Evolutionary conservation across 495 filamentous ascomycete genomes (phyloP).

Genomic region (Tuber calosporum): DNA sequence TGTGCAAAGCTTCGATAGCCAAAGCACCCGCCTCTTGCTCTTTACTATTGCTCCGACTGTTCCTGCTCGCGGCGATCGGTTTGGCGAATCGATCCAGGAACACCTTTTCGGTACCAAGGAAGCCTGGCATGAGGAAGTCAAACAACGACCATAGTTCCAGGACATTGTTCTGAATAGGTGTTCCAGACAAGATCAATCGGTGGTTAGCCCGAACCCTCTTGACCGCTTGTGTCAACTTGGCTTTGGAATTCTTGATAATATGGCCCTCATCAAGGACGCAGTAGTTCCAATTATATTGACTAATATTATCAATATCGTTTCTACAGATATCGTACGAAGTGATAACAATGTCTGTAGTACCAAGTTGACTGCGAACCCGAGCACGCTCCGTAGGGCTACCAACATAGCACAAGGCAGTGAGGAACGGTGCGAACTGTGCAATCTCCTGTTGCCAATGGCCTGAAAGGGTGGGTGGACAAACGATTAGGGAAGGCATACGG

Average conservation of each 20-base stretch:
- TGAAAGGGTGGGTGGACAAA: slow-evolving; percentile 94
- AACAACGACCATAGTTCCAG: slow-evolving; percentile 98
- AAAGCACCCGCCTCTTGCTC: slow-evolving; percentile 95
- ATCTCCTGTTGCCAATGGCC: slow-evolving; percentile 99
- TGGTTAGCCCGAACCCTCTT: slow-evolving; percentile 85
- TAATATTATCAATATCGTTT: slow-evolving; percentile 82
- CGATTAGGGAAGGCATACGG: slow-evolving; percentile 80
- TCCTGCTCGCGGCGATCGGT: slow-evolving; percentile 88
- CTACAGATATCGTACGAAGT: slow-evolving; percentile 96
- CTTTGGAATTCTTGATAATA: slow-evolving; percentile 95
- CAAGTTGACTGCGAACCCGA: slow-evolving; percentile 58
- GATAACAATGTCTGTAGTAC: slow-evolving; percentile 79
- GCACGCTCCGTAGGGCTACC: slow-evolving; percentile 74
- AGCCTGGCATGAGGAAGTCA: slow-evolving; percentile 98
- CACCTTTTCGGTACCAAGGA: slow-evolving; percentile 96
- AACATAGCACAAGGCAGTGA: slow-evolving; percentile 79
- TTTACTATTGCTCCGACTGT: slow-evolving; percentile 93
- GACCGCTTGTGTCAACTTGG: slow-evolving; percentile 84
- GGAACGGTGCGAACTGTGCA: slow-evolving; percentile 86
- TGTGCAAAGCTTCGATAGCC: slow-evolving; percentile 93
- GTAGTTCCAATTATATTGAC: slow-evolving; percentile 87
- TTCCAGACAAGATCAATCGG: slow-evolving; percentile 90
- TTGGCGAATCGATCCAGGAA: slow-evolving; percentile 97
- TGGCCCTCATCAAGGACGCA: slow-evolving; percentile 95
- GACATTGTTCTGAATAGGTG: slow-evolving; percentile 97